Conservation (phyloP, 164 flowering plant genomes). For the Umbilicus rupestris region DNA sequence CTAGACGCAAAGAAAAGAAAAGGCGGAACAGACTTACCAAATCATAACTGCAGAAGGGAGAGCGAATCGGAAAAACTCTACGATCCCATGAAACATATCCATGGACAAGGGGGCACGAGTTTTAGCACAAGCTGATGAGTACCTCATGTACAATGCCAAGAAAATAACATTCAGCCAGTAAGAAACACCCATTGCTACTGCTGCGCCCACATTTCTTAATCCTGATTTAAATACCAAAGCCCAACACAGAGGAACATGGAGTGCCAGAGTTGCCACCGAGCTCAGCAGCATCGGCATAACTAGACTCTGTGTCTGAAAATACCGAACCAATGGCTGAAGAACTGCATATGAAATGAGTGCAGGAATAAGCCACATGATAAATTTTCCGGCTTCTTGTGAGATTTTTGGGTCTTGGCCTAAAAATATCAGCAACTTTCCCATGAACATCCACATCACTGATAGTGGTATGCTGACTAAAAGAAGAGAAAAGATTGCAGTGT, state of each 20-base stretch:
- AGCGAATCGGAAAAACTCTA: slow-evolving; percentile 56
- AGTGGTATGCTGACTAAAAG: slow-evolving; percentile 36
- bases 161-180: slow-evolving; percentile 38
- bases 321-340: slow-evolving; percentile 43
- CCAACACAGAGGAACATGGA: slow-evolving; percentile 50
- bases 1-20: neutral
- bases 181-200: slow-evolving; percentile 36
- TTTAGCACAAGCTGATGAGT: slow-evolving; percentile 40
- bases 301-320: slow-evolving; percentile 42
- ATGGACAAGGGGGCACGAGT: slow-evolving; percentile 52
- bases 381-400: slow-evolving; percentile 46
- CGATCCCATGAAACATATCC: slow-evolving; percentile 47
- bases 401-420: slow-evolving; percentile 52
- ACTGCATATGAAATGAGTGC: slow-evolving; percentile 40
- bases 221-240: slow-evolving; percentile 43
- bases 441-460: slow-evolving; percentile 34
- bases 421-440: slow-evolving; percentile 30
- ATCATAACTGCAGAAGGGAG: slow-evolving; percentile 81
- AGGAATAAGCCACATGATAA: slow-evolving; percentile 36
- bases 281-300: slow-evolving; percentile 36
- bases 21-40: slow-evolving; percentile 34
- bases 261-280: slow-evolving; percentile 20
- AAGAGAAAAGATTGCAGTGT: slow-evolving; percentile 41
- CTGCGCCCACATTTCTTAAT: slow-evolving; percentile 39
- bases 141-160: slow-evolving; percentile 37